Evolutionary conservation across 257 asterid genomes (phyloP).

Genomic region (Nicotiana paniculata): DNA sequence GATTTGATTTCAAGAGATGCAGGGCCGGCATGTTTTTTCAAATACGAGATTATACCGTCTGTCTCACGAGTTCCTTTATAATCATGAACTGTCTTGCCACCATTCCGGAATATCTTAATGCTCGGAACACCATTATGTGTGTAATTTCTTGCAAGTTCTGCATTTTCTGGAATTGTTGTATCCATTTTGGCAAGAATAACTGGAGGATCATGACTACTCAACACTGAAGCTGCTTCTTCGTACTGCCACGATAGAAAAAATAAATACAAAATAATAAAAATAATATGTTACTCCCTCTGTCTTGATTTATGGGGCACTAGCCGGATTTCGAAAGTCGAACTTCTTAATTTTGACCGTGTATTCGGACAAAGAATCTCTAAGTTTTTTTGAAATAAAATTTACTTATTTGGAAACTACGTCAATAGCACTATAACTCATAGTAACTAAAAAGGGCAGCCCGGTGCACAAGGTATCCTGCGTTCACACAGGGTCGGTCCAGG

Average conservation of each 20-base stretch:
- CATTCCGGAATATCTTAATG: conserved; percentile 65
- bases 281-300: too few species aligned
- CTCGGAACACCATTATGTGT: conserved; percentile 71
- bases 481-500: too few species aligned
- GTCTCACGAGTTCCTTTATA: conserved; percentile 89
- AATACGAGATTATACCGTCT: conserved; percentile 56
- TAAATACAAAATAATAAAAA: neutral
- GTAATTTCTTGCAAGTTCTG: conserved; percentile 45
- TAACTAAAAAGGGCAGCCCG: too few species aligned
- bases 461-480: too few species aligned
- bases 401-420: too few species aligned
- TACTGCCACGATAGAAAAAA: conserved; percentile 29
- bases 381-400: too few species aligned
- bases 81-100: conserved; percentile 58
- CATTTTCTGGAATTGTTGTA: conserved; percentile 47
- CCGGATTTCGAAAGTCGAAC: too few species aligned
- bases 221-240: conserved; percentile 63
- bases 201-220: conserved; percentile 70
- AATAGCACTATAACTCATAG: too few species aligned
- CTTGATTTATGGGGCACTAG: too few species aligned
- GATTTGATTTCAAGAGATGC: conserved; percentile 71
- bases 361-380: too few species aligned
- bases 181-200: conserved; percentile 73
- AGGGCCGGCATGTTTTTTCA: conserved; percentile 78
- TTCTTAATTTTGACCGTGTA: too few species aligned